phyloP scores from a whole-genome alignment of 2,329 filamentous ascomycete genomes.

The Trichoderma sp. region DNA sequence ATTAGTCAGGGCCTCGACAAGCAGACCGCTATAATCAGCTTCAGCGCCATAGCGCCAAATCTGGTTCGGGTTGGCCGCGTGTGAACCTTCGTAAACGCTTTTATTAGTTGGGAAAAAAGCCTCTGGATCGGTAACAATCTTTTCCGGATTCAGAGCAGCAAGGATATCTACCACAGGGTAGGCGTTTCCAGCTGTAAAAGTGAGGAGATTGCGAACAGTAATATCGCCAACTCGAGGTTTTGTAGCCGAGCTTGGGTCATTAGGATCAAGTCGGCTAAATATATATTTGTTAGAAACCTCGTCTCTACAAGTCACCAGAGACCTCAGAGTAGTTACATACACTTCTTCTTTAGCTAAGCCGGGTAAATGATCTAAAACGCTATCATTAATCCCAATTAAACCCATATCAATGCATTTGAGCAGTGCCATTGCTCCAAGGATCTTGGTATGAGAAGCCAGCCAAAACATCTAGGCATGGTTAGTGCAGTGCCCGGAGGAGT shows the following conservation, averaged over 20 bases:
- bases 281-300: background rate
- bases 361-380: background rate
- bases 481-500: background rate
- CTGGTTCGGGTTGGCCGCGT: background rate
- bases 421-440: background rate
- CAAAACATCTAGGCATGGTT: background rate
- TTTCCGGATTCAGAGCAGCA: background rate
- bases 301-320: background rate
- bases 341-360: background rate
- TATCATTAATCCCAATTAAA: background rate
- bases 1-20: background rate
- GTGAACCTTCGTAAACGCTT: background rate
- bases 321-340: background rate
- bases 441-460: background rate
- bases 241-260: background rate
- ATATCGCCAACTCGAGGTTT: background rate
- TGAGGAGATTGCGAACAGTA: background rate
- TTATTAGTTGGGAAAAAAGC: background rate
- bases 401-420: background rate
- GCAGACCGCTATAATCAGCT: background rate
- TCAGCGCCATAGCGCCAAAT: background rate
- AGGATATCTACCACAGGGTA: background rate
- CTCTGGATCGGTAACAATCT: background rate
- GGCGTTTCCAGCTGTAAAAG: background rate
- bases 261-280: background rate